Base-by-base conservation (phyloP, 2,329 filamentous ascomycete species). In the Venturia carpophila region DNA sequence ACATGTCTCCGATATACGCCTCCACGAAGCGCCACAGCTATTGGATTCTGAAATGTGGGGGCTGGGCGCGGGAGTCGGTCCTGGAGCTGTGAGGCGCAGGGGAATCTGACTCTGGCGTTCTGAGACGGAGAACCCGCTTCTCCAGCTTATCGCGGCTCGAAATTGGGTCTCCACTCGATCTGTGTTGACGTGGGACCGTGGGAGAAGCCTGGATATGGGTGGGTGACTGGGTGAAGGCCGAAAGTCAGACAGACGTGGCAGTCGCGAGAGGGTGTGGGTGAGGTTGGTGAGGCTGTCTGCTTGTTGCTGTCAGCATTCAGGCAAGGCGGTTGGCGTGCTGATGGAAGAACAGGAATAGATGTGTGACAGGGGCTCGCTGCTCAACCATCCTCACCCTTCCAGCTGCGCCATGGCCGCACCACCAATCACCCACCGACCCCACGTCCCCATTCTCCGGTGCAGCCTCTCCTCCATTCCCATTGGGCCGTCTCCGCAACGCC, bases 71-170 rank as follows among this genome's bases (percentile, higher is more conserved):
- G n/a, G 47, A 6, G 47, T 9, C 6, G 52, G 52, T 11, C 37
- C 10, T 15, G 39, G 15, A n/a, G 27, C 13, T n/a, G 6, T 37
- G 52, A 37, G 52, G 52, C 52, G 52, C 30, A 58, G 27, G 52
- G 30, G 52, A n/a, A 37, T 58, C 52, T 37, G 52, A 37, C 30
- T 34, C 21, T 37, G 52, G 19, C 30, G 49, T 7, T 21, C 45
- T 34, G 49, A 27, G 49, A 34, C 24, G 47, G 47, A 52, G 21
- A 5, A 58, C 5, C 52, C 30, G 52, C 52, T 58, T 58, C 52
- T 56, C 52, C 52, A 56, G 52, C 52, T 56, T 55, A 55, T 55
- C 49, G 24, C 49, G 49, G 24, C 49, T 55, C 7, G 27, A 27
- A 56, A 24, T 34, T 4, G 27, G 49, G 21, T 15, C 27, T 34